Evolutionary conservation across 805 yeast species (phyloP), one percentile per base, ranked within the genome.

Genomic region (Ogataea haglerorum): DNA sequence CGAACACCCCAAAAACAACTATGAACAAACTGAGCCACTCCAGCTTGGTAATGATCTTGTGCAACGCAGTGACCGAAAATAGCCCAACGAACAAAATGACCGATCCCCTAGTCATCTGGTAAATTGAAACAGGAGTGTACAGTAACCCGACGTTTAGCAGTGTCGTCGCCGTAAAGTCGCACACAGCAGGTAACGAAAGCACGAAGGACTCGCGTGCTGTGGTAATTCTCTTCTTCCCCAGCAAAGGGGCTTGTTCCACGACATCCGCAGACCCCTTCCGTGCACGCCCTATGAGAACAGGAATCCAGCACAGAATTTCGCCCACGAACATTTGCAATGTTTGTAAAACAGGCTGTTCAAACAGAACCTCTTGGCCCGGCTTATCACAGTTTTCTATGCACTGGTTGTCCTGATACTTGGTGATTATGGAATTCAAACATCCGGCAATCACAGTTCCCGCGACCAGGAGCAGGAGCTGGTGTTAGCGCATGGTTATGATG

Each of bases 51-150:
- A 85, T 77, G 14, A 57, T 61, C 30, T 77, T 70, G 34, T 72
- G 66, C 47, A 85, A 70, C 53, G 84, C 82, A 1, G 80, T 19
- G 27, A 81, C 81, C 16, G 87, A 79, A 54, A 84, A 71, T 12
- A 79, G 60, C 1, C 90, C 95, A 17, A 85, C 95, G 63, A 83
- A 84, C 30, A 85, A 62, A 30, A 85, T 85, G 30, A 84, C 65
- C 0, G 88, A 76, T 2, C 95, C 93, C 48, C 95, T 68, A n/a
- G 84, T 80, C 95, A 85, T 85, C 58, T 85, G 95, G 60, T 84
- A 85, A 36, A 85, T 73, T 1, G 89, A 82, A 7, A 85, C 93
- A 0, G 93, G 91, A 1, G 81, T 79, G 60, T 78, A 80, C 17
- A 83, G 58, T 45, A 85, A 67, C 0, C 93, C 93, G n/a, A 84